phyloP scores from a whole-genome alignment of 768 basidiomycete species.

The Amylocystis lapponica region DNA sequence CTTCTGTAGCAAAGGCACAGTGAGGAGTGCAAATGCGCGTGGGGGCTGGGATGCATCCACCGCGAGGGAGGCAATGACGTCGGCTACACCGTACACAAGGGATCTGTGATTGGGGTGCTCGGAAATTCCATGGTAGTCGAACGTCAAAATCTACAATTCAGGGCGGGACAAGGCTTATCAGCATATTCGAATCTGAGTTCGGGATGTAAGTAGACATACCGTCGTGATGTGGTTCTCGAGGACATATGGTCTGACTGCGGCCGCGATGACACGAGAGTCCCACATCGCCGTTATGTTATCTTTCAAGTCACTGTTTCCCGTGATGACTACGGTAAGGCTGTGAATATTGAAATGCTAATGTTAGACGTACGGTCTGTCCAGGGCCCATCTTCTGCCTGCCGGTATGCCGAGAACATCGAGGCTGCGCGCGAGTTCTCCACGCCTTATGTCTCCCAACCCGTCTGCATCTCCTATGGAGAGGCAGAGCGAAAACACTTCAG shows the following conservation, averaged over 20 bases:
- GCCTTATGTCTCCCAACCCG: slow-evolving; percentile 60
- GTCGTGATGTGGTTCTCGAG: slow-evolving; percentile 52
- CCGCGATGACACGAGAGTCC: slow-evolving; percentile 54
- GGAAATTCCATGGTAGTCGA: slow-evolving; percentile 75
- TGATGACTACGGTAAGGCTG: no score
- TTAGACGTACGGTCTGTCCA: slow-evolving; percentile 74
- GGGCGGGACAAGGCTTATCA: no score
- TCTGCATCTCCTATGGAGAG: slow-evolving; percentile 77
- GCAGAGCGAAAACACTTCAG: slow-evolving; percentile 48
- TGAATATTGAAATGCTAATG: no score
- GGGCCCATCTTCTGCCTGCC: slow-evolving; percentile 44
- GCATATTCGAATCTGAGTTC: background rate
- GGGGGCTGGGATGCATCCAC: slow-evolving; percentile 15
- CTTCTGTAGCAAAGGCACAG: slow-evolving; percentile 51
- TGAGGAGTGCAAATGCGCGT: slow-evolving; percentile 54
- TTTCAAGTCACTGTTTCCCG: slow-evolving; percentile 55
- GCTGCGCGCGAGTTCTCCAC: slow-evolving; percentile 54
- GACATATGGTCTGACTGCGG: slow-evolving; percentile 55
- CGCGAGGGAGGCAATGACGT: slow-evolving; percentile 28
- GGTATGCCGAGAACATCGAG: slow-evolving; percentile 65
- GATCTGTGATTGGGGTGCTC: slow-evolving; percentile 83
- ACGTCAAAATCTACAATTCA: slow-evolving; percentile 89
- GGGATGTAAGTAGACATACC: slow-evolving; percentile 31
- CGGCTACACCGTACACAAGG: slow-evolving; percentile 49
- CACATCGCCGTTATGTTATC: slow-evolving; percentile 69